Evolutionary conservation across 106 monocot species (phyloP).

Genomic region (Dendrobium catenatum): DNA sequence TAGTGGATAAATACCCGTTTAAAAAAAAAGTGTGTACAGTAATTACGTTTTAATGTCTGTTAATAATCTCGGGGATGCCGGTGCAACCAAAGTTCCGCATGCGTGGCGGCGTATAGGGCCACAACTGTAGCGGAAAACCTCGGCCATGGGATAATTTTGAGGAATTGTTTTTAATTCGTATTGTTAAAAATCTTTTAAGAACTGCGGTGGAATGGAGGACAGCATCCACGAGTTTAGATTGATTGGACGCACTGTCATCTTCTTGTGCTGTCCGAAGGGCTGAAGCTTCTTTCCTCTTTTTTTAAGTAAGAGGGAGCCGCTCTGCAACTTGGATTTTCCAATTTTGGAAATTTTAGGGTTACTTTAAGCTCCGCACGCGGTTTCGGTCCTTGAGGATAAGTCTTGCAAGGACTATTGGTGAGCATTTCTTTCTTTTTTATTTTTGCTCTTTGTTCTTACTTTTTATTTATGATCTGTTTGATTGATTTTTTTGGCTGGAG

Average conservation of each 20-base stretch:
- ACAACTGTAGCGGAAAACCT: neutral
- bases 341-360: constrained; percentile 12
- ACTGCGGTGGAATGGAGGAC: neutral
- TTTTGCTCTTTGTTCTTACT: neutral
- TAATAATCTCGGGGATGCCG: too few species aligned
- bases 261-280: neutral
- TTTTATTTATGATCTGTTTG: neutral
- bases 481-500: neutral
- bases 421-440: neutral
- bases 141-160: neutral
- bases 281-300: neutral
- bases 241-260: neutral
- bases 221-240: neutral
- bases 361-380: neutral
- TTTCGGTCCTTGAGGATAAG: neutral
- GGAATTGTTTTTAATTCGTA: neutral
- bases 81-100: neutral
- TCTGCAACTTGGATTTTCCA: constrained; percentile 4
- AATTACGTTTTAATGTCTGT: too few species aligned
- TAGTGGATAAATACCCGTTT: too few species aligned
- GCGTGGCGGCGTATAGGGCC: neutral
- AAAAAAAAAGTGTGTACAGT: too few species aligned
- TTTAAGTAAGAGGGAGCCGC: neutral
- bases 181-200: neutral
- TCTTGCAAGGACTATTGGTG: neutral